Evolutionary conservation across 805 yeast species (phyloP), one percentile per base, ranked within the genome.

Genomic region (Wickerhamiella siamensis): DNA sequence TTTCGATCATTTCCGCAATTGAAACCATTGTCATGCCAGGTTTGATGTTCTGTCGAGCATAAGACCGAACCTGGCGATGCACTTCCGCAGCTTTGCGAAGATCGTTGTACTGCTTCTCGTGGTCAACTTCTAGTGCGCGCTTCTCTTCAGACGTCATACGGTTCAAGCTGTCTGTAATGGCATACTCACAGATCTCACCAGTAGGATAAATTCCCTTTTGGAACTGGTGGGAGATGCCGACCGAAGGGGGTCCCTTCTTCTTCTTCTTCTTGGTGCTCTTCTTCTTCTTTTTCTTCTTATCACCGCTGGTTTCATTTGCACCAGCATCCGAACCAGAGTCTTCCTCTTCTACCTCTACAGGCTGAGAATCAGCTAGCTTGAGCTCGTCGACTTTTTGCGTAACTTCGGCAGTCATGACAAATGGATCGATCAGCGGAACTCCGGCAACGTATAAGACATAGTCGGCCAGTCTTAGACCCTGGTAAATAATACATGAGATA

Each of bases 1-100:
- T 74, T 61, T 91, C 99, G 52, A 91, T 80, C 45, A 77, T 67
- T 57, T 91, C 84, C 10, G 95, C 95, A 51, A 91, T 75, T 47
- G 86, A 94, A 19, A 75, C 80, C 74, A 86, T 80, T 12, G 82
- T 64, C 94, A 87, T 82, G 18, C 97, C 98, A 0, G 97, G 95
- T 59, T 77, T 74, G 51, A 91, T 71, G 46, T 68, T 66, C 44
- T 75, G 71, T 47, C 74, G 79, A 1, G 93, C 82, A 57, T 82
- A 76, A 47, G 75, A 75, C 53, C 98, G 74, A 9, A 83, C 96
- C 53, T 94, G 71, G 50, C 97, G 74, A 59, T 91, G 99, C 40
- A 87, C 79, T 59, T 91, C 99, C 2, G 97, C 95, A 43, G 87
- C 98, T 57, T 84, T 84, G 55, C 99, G 75, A 63, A 86, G 77